These are phyloP conservation scores for Cenococcum geophilum DNA, from an alignment of 495 filamentous ascomycete species.

Conservation along the genomic window DNA sequence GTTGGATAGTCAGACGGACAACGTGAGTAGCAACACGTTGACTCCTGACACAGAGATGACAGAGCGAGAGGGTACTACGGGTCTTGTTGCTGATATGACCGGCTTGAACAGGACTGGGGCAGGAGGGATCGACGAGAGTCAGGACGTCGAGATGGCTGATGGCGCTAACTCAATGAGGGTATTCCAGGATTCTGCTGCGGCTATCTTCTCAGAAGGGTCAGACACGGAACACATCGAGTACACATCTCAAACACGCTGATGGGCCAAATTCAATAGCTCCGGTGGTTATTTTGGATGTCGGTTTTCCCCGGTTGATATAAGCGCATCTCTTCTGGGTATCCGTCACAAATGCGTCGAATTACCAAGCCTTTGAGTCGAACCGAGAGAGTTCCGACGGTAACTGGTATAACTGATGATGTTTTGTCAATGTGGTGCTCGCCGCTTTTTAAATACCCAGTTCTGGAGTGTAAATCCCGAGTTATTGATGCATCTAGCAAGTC, in stretches of 20 bases:
- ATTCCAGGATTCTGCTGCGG: neutral
- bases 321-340: neutral
- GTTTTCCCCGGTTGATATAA: neutral
- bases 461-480: no score
- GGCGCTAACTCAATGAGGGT: neutral
- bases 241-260: neutral
- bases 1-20: constrained; percentile 3
- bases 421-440: no score
- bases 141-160: neutral
- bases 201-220: neutral
- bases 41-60: constrained; percentile 26
- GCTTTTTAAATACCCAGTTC: no score
- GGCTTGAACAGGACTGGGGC: neutral
- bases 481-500: no score
- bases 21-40: constrained; percentile 18
- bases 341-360: no score
- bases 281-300: neutral
- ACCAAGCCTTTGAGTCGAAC: no score
- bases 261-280: neutral
- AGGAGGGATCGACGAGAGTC: neutral
- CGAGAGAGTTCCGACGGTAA: no score
- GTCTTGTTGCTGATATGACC: neutral
- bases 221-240: neutral
- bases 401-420: no score
- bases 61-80: neutral